Percentiles rank a stretch among this genome's conserved stretches.
phyloP scores from a whole-genome alignment of 2,329 filamentous ascomycete species.

The Epichloe gansuensis region DNA sequence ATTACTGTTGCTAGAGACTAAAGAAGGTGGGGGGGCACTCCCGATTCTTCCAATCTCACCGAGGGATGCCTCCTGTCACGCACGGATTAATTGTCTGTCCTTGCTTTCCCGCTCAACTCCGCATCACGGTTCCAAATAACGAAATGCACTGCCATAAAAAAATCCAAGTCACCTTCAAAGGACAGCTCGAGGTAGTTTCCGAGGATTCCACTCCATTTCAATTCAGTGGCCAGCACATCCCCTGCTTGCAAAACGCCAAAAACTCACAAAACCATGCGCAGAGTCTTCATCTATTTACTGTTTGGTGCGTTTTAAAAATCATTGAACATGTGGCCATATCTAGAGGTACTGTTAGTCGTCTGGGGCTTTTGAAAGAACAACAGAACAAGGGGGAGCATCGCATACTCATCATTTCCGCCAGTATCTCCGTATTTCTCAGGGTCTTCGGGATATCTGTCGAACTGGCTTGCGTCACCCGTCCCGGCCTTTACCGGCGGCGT shows the following conservation, averaged over 20 bases:
- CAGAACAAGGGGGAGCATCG: background rate
- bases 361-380: slow-evolving; percentile 15
- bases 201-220: background rate
- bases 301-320: slow-evolving; percentile 46
- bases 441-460: slow-evolving; percentile 96
- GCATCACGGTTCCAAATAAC: background rate
- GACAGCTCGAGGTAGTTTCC: background rate
- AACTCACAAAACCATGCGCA: background rate
- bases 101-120: background rate
- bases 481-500: slow-evolving; percentile 91
- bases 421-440: slow-evolving; percentile 75
- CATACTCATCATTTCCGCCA: slow-evolving; percentile 71
- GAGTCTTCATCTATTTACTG: background rate
- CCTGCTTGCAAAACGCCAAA: background rate
- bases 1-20: background rate
- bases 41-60: background rate
- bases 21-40: background rate
- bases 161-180: background rate
- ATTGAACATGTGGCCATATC: slow-evolving; percentile 60
- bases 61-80: background rate
- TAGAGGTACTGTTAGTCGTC: slow-evolving; percentile 20
- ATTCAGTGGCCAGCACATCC: background rate
- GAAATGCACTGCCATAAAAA: background rate
- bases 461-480: slow-evolving; percentile 89
- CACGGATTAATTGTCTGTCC: background rate